These are phyloP conservation scores for Metschnikowia peoriensis DNA, from an alignment of 805 yeast species.

Conservation along the genomic window DNA sequence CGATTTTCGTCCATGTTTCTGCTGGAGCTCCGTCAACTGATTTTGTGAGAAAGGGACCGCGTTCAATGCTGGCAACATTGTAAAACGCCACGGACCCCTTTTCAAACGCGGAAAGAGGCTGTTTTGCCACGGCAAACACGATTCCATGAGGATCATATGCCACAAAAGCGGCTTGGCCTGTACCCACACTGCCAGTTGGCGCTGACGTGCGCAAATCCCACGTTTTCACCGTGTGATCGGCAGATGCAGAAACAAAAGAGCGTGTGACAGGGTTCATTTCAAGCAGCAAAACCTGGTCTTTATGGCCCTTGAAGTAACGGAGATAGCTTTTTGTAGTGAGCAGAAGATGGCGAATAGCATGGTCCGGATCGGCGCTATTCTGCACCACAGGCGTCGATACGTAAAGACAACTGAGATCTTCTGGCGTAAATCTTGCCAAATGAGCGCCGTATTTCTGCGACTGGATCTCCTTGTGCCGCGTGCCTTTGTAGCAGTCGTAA, in stretches of 20 bases:
- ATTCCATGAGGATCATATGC: conserved; percentile 85
- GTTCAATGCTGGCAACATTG: conserved; percentile 56
- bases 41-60: conserved; percentile 48
- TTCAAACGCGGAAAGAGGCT: conserved; percentile 16
- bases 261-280: conserved; percentile 73
- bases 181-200: conserved; percentile 57
- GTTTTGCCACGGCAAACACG: conserved; percentile 63
- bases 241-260: conserved; percentile 61
- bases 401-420: conserved; percentile 67
- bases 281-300: conserved; percentile 66
- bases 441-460: conserved; percentile 93
- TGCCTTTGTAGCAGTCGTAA: conserved; percentile 72
- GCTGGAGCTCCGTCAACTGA: conserved; percentile 21
- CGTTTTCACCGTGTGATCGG: conserved; percentile 75
- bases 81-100: conserved; percentile 46
- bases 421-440: conserved; percentile 79
- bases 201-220: conserved; percentile 82
- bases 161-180: conserved; percentile 53
- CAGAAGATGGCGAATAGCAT: conserved; percentile 72
- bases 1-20: conserved; percentile 58
- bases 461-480: conserved; percentile 62
- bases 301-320: conserved; percentile 87
- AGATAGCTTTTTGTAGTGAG: conserved; percentile 75
- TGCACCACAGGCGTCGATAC: conserved; percentile 61
- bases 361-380: conserved; percentile 48